phyloP scores from a whole-genome alignment of 495 filamentous ascomycete genomes.

The Penicillium parvum region DNA sequence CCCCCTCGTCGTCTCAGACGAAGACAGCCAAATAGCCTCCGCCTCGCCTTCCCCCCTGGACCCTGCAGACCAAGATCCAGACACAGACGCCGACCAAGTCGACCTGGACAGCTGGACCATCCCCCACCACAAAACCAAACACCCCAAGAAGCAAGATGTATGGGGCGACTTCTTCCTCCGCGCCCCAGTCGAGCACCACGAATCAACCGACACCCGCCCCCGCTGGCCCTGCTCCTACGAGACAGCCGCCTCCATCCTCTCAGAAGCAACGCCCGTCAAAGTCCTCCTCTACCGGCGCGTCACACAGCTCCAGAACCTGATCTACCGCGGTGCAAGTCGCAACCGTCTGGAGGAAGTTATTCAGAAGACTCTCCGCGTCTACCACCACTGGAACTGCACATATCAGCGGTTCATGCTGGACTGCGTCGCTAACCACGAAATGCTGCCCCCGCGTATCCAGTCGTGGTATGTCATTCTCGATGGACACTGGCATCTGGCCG shows the following conservation, averaged over 20 bases:
- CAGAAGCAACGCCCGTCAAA: conserved; percentile 44
- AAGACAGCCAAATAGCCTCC: conserved; percentile 34
- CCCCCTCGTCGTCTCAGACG: conserved; percentile 42
- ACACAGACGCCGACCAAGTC: no score
- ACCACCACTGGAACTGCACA: conserved; percentile 40
- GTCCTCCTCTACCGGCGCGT: conserved; percentile 46
- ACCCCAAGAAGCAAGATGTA: conserved; percentile 10
- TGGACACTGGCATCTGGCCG: conserved; percentile 46
- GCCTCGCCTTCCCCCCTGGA: neutral
- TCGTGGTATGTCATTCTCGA: conserved; percentile 46
- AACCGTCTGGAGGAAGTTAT: conserved; percentile 35
- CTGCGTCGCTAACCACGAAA: conserved; percentile 37
- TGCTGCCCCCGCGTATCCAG: conserved; percentile 39
- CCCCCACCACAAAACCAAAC: neutral
- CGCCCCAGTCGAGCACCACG: conserved; percentile 1
- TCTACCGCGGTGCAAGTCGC: conserved; percentile 22
- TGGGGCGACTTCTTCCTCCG: conserved; percentile 36
- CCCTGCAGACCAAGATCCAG: no score
- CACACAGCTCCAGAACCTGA: conserved; percentile 38
- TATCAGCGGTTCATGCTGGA: conserved; percentile 42
- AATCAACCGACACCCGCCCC: conserved; percentile 5
- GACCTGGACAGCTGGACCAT: conserved; percentile 15
- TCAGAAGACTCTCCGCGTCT: conserved; percentile 29
- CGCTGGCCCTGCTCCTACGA: conserved; percentile 46
- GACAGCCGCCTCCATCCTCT: conserved; percentile 32